Conservation (phyloP, 2,329 filamentous ascomycete genomes). For the Fusarium sp. region DNA sequence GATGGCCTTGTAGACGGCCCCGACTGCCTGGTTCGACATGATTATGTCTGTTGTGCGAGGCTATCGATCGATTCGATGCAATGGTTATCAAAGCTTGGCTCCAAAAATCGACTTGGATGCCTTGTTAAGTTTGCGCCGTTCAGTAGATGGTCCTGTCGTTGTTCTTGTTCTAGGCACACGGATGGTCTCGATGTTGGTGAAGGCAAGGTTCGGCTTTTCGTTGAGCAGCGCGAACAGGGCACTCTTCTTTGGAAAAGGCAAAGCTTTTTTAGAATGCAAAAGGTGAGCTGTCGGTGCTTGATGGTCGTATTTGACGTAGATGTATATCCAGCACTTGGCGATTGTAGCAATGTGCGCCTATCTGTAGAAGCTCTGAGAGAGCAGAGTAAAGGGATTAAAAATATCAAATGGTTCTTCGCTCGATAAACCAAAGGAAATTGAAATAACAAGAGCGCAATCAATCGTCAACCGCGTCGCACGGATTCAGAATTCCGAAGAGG, state of each 20-base stretch:
- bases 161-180: background rate
- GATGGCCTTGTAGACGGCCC: conserved; percentile 82
- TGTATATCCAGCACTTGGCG: conserved; percentile 28
- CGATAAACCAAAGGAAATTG: background rate
- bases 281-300: conserved; percentile 9
- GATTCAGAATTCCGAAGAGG: conserved; percentile 23
- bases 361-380: conserved; percentile 4
- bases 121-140: conserved; percentile 17
- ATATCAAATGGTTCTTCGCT: conserved; percentile 1
- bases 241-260: background rate
- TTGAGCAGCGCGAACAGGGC: background rate
- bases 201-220: background rate
- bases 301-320: conserved; percentile 26
- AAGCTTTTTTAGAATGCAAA: background rate
- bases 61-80: background rate
- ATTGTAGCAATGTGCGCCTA: conserved; percentile 17
- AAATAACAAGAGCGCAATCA: background rate
- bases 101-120: background rate
- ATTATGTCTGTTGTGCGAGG: conserved; percentile 38
- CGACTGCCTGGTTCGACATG: conserved; percentile 73
- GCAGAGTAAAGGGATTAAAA: conserved; percentile 10
- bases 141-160: conserved; percentile 2
- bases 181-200: background rate
- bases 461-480: conserved; percentile 26
- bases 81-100: background rate